Conservation (phyloP, 805 yeast genomes). For the Teunomyces panamensis region DNA sequence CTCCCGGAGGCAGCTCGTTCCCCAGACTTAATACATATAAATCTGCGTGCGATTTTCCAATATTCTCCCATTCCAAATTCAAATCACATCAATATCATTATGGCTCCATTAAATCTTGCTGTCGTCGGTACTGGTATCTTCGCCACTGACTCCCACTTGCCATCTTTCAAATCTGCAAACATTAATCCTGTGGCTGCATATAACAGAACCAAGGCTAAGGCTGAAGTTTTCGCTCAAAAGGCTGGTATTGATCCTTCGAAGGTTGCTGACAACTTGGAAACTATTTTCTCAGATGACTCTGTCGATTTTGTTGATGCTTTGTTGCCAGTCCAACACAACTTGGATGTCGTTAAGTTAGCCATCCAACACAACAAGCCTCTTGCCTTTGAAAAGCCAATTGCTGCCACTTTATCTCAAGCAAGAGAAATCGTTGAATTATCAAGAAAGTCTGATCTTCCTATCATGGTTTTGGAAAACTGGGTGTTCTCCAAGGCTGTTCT, state of each 20-base stretch:
- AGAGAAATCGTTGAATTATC: conserved; percentile 70
- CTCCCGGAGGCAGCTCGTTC: neutral
- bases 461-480: conserved; percentile 86
- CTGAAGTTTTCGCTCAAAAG: conserved; percentile 67
- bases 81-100: neutral
- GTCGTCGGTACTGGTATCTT: conserved; percentile 84
- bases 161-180: conserved; percentile 54
- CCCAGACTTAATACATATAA: neutral
- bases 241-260: conserved; percentile 52
- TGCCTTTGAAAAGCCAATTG: conserved; percentile 86
- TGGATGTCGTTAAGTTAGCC: conserved; percentile 66
- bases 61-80: neutral
- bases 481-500: conserved; percentile 61
- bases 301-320: conserved; percentile 81
- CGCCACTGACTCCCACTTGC: conserved; percentile 81
- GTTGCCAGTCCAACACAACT: conserved; percentile 83
- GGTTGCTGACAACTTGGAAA: conserved; percentile 61
- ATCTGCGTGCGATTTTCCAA: neutral
- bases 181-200: conserved; percentile 66
- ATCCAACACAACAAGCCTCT: conserved; percentile 74
- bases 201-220: conserved; percentile 84
- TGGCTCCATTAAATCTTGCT: conserved; percentile 49
- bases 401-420: conserved; percentile 82
- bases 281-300: conserved; percentile 59
- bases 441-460: conserved; percentile 59